phyloP scores from a whole-genome alignment of 148 eudicot species.

The Spergularia marina region DNA sequence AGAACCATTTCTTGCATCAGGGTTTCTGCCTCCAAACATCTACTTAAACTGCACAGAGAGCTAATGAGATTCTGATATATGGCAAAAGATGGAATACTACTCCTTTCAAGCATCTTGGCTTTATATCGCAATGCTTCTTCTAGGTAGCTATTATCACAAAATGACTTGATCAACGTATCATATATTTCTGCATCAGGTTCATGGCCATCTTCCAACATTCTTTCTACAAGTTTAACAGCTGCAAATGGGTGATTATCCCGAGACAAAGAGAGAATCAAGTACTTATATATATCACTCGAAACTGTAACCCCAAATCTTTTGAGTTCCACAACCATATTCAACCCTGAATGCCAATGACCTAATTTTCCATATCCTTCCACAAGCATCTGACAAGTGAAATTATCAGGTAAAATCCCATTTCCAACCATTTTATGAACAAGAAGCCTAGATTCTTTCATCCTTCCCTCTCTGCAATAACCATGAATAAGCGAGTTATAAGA shows the following conservation, averaged over 20 bases:
- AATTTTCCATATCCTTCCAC: slow-evolving; percentile 61
- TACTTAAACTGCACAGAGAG: slow-evolving; percentile 48
- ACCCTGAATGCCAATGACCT: slow-evolving; percentile 59
- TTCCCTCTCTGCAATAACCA: slow-evolving; percentile 76
- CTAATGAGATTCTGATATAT: slow-evolving; percentile 51
- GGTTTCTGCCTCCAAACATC: slow-evolving; percentile 53
- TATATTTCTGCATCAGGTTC: slow-evolving; percentile 47
- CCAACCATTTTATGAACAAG: slow-evolving; percentile 69
- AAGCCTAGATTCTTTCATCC: slow-evolving; percentile 65
- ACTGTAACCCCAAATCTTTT: slow-evolving; percentile 47
- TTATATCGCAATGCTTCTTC: slow-evolving; percentile 58
- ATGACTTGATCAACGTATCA: slow-evolving; percentile 52
- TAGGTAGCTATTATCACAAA: slow-evolving; percentile 45
- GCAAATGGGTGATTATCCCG: slow-evolving; percentile 59
- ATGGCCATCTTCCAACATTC: slow-evolving; percentile 52
- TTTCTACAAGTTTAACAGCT: slow-evolving; percentile 57
- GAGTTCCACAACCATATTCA: slow-evolving; percentile 66
- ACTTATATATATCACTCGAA: slow-evolving; percentile 39
- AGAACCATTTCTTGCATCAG: slow-evolving; percentile 61
- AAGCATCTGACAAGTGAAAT: slow-evolving; percentile 62
- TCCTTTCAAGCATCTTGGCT: slow-evolving; percentile 44
- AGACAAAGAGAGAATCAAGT: slow-evolving; percentile 55
- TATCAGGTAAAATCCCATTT: slow-evolving; percentile 50
- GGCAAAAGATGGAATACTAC: slow-evolving; percentile 38
- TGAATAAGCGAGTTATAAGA: slow-evolving; percentile 69